Evolutionary conservation across 192 early-diverging fungal species (phyloP).

Genomic region (Linnemannia elongata): DNA sequence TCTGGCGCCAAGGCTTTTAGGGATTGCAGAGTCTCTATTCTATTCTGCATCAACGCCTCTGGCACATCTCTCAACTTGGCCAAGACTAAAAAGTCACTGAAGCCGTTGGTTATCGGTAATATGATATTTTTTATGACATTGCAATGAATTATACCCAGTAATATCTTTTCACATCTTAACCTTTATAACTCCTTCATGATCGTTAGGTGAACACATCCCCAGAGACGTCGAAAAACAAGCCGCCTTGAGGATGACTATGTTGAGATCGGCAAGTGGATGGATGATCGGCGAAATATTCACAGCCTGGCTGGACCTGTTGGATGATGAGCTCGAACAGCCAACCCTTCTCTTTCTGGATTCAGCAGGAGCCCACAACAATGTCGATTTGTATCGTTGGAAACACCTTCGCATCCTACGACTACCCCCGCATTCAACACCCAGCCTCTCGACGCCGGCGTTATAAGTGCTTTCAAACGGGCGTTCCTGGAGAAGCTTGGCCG

Average conservation of each 20-base stretch:
- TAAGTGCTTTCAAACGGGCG: conserved; percentile 29
- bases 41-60: conserved; percentile 37
- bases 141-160: not conserved
- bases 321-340: conserved; percentile 14
- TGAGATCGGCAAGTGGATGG: conserved; percentile 14
- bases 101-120: conserved; percentile 27
- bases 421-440: conserved; percentile 16
- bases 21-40: conserved; percentile 13
- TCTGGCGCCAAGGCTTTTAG: conserved; percentile 16
- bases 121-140: not conserved
- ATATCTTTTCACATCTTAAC: conserved; percentile 1
- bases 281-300: conserved; percentile 17
- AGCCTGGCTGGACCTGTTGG: conserved; percentile 3
- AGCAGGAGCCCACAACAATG: conserved; percentile 1
- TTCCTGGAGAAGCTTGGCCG: conserved; percentile 26
- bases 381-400: conserved; percentile 18
- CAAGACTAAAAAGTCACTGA: not conserved
- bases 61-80: conserved; percentile 18
- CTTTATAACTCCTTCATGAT: not conserved
- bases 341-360: conserved; percentile 26
- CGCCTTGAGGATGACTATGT: not conserved
- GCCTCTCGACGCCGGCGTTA: conserved; percentile 28
- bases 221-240: conserved; percentile 8
- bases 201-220: conserved; percentile 10
- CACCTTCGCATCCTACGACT: conserved; percentile 20